Conservation (phyloP, 192 early-diverging fungal genomes). For the Borealophlyctis nickersoniae region DNA sequence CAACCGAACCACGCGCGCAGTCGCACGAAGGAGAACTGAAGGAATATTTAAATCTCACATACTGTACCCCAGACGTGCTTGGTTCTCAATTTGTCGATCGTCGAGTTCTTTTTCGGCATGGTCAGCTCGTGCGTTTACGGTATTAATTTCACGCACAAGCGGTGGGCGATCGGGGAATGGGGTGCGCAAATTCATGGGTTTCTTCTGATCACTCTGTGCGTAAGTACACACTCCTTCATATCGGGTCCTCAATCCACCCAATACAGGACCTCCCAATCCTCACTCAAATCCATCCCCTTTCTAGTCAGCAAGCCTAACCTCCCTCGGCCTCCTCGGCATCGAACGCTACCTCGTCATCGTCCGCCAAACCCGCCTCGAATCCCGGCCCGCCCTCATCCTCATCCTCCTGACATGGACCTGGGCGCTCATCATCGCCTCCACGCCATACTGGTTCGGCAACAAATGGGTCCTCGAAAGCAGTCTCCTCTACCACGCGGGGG, state of each 20-base stretch:
- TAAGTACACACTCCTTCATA: too few species aligned
- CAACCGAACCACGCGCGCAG: too few species aligned
- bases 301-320: background rate
- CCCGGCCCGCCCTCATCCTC: background rate
- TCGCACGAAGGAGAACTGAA: too few species aligned
- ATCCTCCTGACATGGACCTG: background rate
- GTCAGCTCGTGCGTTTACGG: background rate
- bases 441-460: conserved; percentile 9
- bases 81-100: background rate
- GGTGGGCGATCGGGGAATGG: background rate
- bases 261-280: background rate
- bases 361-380: background rate
- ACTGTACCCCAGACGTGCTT: background rate
- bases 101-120: background rate
- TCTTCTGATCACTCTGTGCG: background rate
- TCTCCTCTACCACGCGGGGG: background rate
- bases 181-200: background rate
- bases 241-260: too few species aligned
- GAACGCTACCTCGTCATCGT: conserved; percentile 8
- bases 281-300: background rate
- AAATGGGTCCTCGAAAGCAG: background rate
- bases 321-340: background rate
- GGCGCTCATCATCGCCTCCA: conserved; percentile 1
- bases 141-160: background rate
- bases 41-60: background rate